phyloP scores from a whole-genome alignment of 2,329 filamentous ascomycete species.

The Fusarium tjaetaba region DNA sequence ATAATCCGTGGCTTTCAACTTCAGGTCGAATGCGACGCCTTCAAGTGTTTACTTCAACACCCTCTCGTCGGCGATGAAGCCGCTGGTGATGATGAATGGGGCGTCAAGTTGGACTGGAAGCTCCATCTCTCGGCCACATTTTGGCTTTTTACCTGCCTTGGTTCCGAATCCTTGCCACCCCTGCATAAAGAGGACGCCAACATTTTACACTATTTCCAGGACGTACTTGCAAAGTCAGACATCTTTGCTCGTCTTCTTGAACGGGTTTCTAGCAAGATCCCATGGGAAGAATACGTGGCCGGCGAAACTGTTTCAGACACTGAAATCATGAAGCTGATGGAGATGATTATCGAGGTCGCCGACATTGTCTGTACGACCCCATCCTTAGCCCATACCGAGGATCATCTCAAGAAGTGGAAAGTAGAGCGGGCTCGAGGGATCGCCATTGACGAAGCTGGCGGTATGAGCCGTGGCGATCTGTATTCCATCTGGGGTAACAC shows the following conservation, averaged over 20 bases:
- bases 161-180: not conserved
- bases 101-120: not conserved
- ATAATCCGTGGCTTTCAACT: not conserved
- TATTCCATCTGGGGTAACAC: not conserved
- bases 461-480: not conserved
- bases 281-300: not conserved
- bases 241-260: not conserved
- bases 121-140: not conserved
- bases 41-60: not conserved
- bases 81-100: not conserved
- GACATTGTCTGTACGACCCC: not conserved
- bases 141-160: not conserved
- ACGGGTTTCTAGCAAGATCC: not conserved
- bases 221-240: rapidly evolving
- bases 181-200: not conserved
- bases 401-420: not conserved
- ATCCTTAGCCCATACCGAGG: not conserved
- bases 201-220: rapidly evolving
- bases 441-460: not conserved
- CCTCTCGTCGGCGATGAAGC: not conserved
- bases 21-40: not conserved
- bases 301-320: not conserved
- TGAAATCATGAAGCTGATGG: not conserved
- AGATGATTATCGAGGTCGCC: not conserved
- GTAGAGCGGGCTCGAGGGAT: not conserved